Base-by-base conservation (phyloP, 345 rosid genomes). In the Arabidopsis arenosa region DNA sequence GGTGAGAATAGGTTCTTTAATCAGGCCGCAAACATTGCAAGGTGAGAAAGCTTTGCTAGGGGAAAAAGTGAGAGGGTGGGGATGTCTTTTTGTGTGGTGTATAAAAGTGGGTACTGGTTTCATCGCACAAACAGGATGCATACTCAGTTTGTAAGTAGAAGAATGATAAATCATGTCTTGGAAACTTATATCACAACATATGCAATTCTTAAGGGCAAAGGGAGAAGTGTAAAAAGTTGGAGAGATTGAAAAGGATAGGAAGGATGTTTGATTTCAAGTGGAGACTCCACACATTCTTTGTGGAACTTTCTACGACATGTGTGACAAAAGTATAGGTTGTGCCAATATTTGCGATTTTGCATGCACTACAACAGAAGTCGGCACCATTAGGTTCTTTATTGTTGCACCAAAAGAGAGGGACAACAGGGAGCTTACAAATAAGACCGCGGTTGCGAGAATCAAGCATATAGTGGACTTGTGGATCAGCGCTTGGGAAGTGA, bases 211-310 rank as follows among this genome's bases (percentile, higher is more conserved):
- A 30, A 45, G 12, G 9, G 2, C 9, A 3, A 5, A 7, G 15
- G 45, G 17, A 48, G 8, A 3, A 37, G 0, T 1, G 1, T 3
- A 55, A 28, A 68, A 52, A n/a, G n/a, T 14, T 9, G 26, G 63
- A 68, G 51, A 40, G 73, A 53, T 7, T 23, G 62, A 53, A 53
- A 41, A 7, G 63, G 73, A 13, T 7, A 28, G 2, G 60, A 68
- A 40, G 73, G 73, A 30, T 54, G 73, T 68, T 54, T 54, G 51
- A 68, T 35, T 7, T 6, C 21, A 37, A 68, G 9, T 2, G 61
- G 72, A 53, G 73, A n/a, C 62, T 68, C 73, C 3, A 52, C 51
- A 0, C 73, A 68, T 68, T 68, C 63, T 55, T 54, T 68, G 73
- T 68, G 73, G n/a, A 21, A 68, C 3, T 0, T 3, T 0, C 0